Base-by-base conservation (phyloP, 192 early-diverging fungal genomes). In the Umbelopsis sp. region DNA sequence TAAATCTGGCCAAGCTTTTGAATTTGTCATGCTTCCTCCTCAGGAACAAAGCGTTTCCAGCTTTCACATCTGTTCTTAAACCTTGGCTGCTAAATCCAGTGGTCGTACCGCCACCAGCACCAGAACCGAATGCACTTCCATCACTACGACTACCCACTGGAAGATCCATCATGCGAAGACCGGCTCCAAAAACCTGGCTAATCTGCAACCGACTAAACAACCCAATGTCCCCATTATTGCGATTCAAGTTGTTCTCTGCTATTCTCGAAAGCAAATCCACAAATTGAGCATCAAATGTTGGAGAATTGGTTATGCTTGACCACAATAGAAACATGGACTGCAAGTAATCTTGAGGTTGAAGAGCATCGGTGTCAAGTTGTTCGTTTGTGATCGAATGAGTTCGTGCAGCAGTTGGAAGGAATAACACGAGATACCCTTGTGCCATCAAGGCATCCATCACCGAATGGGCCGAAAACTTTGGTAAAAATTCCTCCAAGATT, bases 311-410 rank as follows among this genome's bases (percentile, higher is more conserved):
- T n/a, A 87, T 81, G 46, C 90, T 82, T 10, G 89, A 90, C 94
- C 94, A 96, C 12, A 97, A 74, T 49, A 89, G 83, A 70, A 97
- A 95, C 10, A 95, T 72, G 10, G 91, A 93, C 23, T 94, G 92
- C 25, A 97, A 74, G 88, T 93, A 95, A 8, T 77, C 77, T 55
- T 82, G 78, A 11, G 87, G 84, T 37, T 80, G 76, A 35, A 71
- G 71, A 8, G 76, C 74, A 55, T 58, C 68, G n/a, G 71, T 41
- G 30, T 47, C 41, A 41, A 77, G 66, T 50, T 25, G 10, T 7
- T 61, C 4, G 27, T 64, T 22, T 21, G 72, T 78, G 46, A 68
- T 67, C 21, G 51, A 75, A 49, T 69, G 46, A 1, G 20, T 46
- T 33, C 20, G 64, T 18, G 66, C 52, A 5, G 47, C 66, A 0